phyloP scores from a whole-genome alignment of 2,329 filamentous ascomycete species.

The Claviceps sp. region DNA sequence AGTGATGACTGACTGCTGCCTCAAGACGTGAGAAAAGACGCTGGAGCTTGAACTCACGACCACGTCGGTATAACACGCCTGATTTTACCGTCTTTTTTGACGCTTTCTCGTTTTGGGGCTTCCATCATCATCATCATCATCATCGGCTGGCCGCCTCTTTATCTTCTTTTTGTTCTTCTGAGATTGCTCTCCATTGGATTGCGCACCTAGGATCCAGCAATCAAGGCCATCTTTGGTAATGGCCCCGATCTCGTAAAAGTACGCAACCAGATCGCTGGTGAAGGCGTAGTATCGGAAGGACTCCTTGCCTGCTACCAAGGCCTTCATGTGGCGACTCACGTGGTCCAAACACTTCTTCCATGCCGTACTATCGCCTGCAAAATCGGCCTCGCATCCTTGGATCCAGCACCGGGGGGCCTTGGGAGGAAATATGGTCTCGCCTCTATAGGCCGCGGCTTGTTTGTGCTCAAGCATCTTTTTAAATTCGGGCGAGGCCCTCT shows the following conservation, averaged over 20 bases:
- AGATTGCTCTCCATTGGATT: slow-evolving; percentile 3
- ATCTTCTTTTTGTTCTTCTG: slow-evolving; percentile 5
- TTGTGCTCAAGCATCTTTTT: slow-evolving; percentile 33
- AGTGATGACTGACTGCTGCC: too few species aligned
- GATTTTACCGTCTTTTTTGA: neutral
- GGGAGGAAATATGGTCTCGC: slow-evolving; percentile 33
- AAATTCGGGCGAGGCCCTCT: slow-evolving; percentile 27
- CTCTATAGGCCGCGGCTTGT: neutral
- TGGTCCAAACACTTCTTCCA: slow-evolving; percentile 87
- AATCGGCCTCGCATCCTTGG: slow-evolving; percentile 42
- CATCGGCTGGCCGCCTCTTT: neutral
- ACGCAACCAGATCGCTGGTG: neutral
- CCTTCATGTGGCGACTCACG: slow-evolving; percentile 65
- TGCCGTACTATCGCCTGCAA: slow-evolving; percentile 43
- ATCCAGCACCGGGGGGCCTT: slow-evolving; percentile 47
- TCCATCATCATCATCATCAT: neutral
- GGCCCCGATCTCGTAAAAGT: slow-evolving; percentile 9
- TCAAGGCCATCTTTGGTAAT: slow-evolving; percentile 12
- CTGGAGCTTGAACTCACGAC: too few species aligned
- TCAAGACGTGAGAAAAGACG: too few species aligned
- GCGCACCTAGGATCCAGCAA: slow-evolving; percentile 18
- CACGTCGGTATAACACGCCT: too few species aligned
- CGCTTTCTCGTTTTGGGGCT: neutral
- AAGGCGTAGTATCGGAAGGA: neutral
- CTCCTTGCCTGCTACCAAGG: neutral